Evolutionary conservation across 768 basidiomycete genomes (phyloP), one percentile per base, ranked within the genome.

Genomic region (Galerina sulciceps): DNA sequence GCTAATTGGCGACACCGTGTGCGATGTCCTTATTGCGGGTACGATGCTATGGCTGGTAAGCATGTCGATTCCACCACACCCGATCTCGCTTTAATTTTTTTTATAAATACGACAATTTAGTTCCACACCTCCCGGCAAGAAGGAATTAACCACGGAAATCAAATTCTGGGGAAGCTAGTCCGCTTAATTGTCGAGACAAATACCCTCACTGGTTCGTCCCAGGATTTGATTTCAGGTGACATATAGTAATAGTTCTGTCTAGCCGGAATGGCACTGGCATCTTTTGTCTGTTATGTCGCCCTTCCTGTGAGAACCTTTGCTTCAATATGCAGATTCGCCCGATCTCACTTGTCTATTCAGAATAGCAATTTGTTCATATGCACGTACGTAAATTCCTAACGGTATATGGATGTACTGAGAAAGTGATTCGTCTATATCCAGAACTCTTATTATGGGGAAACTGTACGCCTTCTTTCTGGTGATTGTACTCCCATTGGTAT

Each of bases 31-130:
- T 13, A 60, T 60, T 45, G 53, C 59, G 15, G 53, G 53, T 4
- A 50, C 59, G 14, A 55, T 60, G 53, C 14, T 60, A 10, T 60
- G 53, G 53, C 37, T 60, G 15, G 59, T 60, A 17, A 50, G 59
- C 9, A 38, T 9, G 37, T 15, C 37, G 37, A 10, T 9, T 15
- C 15, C 15, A 38, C 37, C 15, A 38, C 37, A 9, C 15, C 15
- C 15, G 37, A 10, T 10, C 37, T 38, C 37, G 10, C 9, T 38
- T 38, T 10, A 10, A 38, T 38, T 38, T 15, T 38, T 38, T 38
- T 38, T 38, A 9, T 15, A 9, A 15, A 15, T 15, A 10, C 37
- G 37, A 15, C 40, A 41, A 31, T 41, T 15, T 41, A 41, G 40
- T 18, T 5, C 15, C 13, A 15, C 40, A 41, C 5, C 5, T 5